These are phyloP conservation scores for Aspergillus fumigatus DNA, from an alignment of 2,329 filamentous ascomycete species.

Conservation along the genomic window DNA sequence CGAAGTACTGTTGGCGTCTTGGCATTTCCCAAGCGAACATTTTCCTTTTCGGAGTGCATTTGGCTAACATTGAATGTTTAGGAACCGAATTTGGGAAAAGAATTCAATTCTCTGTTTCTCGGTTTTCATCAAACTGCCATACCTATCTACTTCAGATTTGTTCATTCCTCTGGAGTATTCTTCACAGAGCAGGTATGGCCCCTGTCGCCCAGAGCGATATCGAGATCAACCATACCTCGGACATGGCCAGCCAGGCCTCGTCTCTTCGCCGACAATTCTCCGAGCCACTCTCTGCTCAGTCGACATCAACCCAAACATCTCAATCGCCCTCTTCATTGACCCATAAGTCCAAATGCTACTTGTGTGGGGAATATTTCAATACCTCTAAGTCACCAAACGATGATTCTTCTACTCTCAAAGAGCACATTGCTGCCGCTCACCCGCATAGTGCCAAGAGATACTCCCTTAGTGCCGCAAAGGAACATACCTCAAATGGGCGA, in stretches of 20 bases:
- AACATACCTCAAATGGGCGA: slow-evolving; percentile 17
- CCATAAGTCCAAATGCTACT: slow-evolving; percentile 29
- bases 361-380: slow-evolving; percentile 31
- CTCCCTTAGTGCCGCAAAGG: slow-evolving; percentile 18
- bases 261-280: slow-evolving; percentile 36
- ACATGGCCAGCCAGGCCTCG: slow-evolving; percentile 35
- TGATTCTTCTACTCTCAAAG: slow-evolving; percentile 23
- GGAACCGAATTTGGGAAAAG: slow-evolving; percentile 12
- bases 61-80: slow-evolving; percentile 28
- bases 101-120: not conserved
- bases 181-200: slow-evolving; percentile 23
- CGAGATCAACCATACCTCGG: slow-evolving; percentile 33
- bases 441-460: slow-evolving; percentile 24
- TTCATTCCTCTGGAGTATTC: slow-evolving; percentile 6
- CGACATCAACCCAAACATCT: slow-evolving; percentile 32
- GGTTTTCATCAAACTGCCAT: not conserved
- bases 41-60: slow-evolving; percentile 13
- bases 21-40: slow-evolving; percentile 33
- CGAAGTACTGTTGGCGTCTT: slow-evolving; percentile 24
- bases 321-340: slow-evolving; percentile 28
- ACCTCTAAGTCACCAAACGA: slow-evolving; percentile 18
- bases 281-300: slow-evolving; percentile 31
- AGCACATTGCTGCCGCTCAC: slow-evolving; percentile 32
- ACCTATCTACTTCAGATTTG: not conserved
- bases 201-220: slow-evolving; percentile 30